Evolutionary conservation across 768 basidiomycete species (phyloP).

Genomic region (Pholiota molesta): DNA sequence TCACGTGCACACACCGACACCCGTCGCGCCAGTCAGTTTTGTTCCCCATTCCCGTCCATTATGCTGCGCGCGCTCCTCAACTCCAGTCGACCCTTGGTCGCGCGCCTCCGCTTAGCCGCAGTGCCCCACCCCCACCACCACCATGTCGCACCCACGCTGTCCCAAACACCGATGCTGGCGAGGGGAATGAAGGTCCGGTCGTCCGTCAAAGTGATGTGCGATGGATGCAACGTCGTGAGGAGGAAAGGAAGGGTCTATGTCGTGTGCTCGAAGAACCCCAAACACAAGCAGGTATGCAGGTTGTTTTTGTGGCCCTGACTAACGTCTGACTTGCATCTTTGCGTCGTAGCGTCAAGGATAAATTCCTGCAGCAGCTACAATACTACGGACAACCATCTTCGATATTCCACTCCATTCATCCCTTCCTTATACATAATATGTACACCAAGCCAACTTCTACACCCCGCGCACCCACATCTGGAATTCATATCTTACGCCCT

Average conservation of each 20-base stretch:
- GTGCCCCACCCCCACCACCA: conserved; percentile 33
- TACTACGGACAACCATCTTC: not conserved
- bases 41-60: conserved; percentile 1
- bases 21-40: conserved; percentile 1
- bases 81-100: conserved; percentile 62
- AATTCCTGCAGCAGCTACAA: conserved; percentile 4
- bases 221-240: conserved; percentile 87
- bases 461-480: conserved; percentile 88
- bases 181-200: conserved; percentile 96
- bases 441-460: conserved; percentile 10
- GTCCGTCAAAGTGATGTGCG: conserved; percentile 93
- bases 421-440: conserved; percentile 6
- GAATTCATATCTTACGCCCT: conserved; percentile 84
- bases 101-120: conserved; percentile 46
- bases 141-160: conserved; percentile 26
- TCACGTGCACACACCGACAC: conserved; percentile 1
- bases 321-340: conserved; percentile 14
- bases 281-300: conserved; percentile 88
- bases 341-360: conserved; percentile 66
- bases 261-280: conserved; percentile 91
- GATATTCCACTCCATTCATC: conserved; percentile 10
- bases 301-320: not conserved
- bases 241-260: conserved; percentile 92
- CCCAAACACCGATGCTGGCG: conserved; percentile 39
- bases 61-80: conserved; percentile 72